Evolutionary conservation across 2,329 filamentous ascomycete genomes (phyloP).

Genomic region (Trichoderma brevicompactum): DNA sequence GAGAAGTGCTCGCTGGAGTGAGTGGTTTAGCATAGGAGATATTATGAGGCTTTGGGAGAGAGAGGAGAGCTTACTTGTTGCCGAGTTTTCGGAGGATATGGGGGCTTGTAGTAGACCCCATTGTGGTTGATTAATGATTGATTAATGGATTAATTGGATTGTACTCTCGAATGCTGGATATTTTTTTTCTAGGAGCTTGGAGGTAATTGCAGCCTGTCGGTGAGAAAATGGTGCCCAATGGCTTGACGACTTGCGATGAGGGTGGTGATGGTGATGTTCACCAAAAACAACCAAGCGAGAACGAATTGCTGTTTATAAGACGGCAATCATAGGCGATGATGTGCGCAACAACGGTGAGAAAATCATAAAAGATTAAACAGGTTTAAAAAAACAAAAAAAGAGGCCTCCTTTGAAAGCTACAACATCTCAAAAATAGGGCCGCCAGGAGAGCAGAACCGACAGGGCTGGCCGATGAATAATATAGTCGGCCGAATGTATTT

Average conservation of each 20-base stretch:
- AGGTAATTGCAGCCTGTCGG: background rate
- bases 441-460: background rate
- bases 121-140: background rate
- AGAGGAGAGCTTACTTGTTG: constrained; percentile 34
- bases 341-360: no score
- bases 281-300: no score
- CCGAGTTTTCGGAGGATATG: constrained; percentile 36
- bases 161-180: background rate
- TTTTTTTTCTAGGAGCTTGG: no score
- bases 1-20: constrained; percentile 49
- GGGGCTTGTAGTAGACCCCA: constrained; percentile 5
- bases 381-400: background rate
- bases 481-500: no score
- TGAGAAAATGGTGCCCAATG: no score
- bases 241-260: background rate
- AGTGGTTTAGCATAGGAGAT: no score
- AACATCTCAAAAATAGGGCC: background rate
- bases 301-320: no score
- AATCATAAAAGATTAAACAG: no score
- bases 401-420: background rate
- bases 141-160: background rate
- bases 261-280: background rate
- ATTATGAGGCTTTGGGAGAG: background rate
- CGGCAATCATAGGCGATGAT: no score
- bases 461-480: background rate